Evolutionary conservation across 257 asterid species (phyloP), one percentile per base, ranked within the genome.

Genomic region (Knoxia roxburghii): DNA sequence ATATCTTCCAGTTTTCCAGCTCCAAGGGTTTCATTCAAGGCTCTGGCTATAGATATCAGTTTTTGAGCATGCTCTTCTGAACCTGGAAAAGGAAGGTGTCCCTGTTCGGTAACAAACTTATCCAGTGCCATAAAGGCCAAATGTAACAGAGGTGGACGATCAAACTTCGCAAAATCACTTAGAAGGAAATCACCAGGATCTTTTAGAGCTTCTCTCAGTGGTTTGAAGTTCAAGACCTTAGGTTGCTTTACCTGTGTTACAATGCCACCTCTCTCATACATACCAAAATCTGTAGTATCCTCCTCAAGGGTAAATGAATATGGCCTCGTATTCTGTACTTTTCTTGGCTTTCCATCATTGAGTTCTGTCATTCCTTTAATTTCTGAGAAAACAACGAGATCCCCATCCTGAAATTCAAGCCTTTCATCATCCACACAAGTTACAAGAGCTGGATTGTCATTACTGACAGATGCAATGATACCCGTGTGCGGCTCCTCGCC

Each of bases 401-500:
- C 96, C 62, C 96, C 96, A 63, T 89, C 98, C 79, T 91, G 86
- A 79, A 91, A 91, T 81, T 91, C 98, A 29, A 91, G 91, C 82
- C 98, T 87, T 78, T 91, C 98, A 80, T 91, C 98, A 59, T 89
- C 98, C 79, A 91, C 98, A 63, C 95, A 91, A 7, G 88, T 78
- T 78, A 91, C 90, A 61, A 89, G 87, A 64, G 96, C 91, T 67
- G 94, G 89, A 69, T 85, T 91, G 68, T 85, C 98, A 49, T 89
- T 89, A 73, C 92, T 83, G 75, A 91, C 78, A 35, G 98, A 91
- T 27, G 96, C 98, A 70, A 91, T 89, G 39, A 91, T 91, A 60
- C 96, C 98, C 0, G 96, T 82, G 71, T 87, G 98, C 75, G 98
- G 96, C 71, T 87, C 98, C 72, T 91, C 92, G 15, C 98, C 98